Evolutionary conservation across 495 filamentous ascomycete species (phyloP), one percentile per base, ranked within the genome.

Genomic region (Rusavskia elegans): DNA sequence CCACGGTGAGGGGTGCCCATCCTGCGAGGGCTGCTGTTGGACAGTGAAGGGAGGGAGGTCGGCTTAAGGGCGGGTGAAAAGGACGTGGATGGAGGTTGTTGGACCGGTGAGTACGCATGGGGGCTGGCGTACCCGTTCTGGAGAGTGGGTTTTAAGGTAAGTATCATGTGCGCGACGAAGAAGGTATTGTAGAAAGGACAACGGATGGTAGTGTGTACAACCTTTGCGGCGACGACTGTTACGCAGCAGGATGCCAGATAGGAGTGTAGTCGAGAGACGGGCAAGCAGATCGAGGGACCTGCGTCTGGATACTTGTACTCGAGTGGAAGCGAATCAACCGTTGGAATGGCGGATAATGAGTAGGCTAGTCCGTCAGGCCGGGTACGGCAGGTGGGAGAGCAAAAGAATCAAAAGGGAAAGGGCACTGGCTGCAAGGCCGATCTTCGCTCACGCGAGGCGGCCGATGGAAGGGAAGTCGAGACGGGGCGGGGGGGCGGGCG

Each of bases 91-190:
- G 66, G 56, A 50, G 62, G 64, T 52, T 59, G 64, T 45, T 62
- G 61, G 52, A 62, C 25, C 36, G 61, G 51, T 40, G 69, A 61
- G 58, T 67, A 68, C 45, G 70, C 71, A 70, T 71, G 62, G 52
- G 62, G 58, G 56, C 59, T 59, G 57, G 64, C 64, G 42, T 66
- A 60, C 51, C 62, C 69, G 60, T 66, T 66, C 64, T 69, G 64
- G 49, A 63, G 56, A 40, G 58, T 53, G 44, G 66, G 59, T 54
- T 68, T 71, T 23, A 71, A 60, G 58, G 71, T 73, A 53, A 73
- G 69, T 53, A 69, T 64, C 66, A 70, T 68, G 35, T 57, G 53
- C 50, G 56, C 51, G 45, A 52, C 45, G 8, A 7, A 35, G 52
- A 16, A 30, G 30, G 27, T 23, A n/a, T 32, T n/a, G 53, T 25